Conservation (phyloP, 495 filamentous ascomycete species). For the Podospora tetraspora region DNA sequence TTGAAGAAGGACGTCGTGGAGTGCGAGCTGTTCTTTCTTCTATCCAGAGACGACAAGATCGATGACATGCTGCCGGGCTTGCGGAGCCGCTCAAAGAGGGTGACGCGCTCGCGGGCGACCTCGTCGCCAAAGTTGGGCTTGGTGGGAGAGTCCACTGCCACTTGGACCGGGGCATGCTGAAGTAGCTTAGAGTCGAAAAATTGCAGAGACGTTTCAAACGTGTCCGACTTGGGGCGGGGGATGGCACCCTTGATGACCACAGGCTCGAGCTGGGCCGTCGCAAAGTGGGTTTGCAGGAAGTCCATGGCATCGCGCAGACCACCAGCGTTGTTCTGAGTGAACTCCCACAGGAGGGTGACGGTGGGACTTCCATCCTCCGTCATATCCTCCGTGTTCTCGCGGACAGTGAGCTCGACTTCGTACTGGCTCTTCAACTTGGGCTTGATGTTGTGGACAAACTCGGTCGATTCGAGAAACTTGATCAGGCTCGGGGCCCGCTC, state of each 20-base stretch:
- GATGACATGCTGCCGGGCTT: slow-evolving; percentile 92
- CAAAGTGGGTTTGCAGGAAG: slow-evolving; percentile 77
- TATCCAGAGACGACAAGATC: slow-evolving; percentile 84
- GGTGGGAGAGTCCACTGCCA: slow-evolving; percentile 80
- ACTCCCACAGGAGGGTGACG: slow-evolving; percentile 54
- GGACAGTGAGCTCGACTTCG: slow-evolving; percentile 75
- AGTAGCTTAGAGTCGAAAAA: slow-evolving; percentile 96
- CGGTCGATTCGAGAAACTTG: slow-evolving; percentile 68
- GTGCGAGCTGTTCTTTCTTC: slow-evolving; percentile 84
- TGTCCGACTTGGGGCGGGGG: slow-evolving; percentile 94
- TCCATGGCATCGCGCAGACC: slow-evolving; percentile 94
- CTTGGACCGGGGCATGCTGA: slow-evolving; percentile 76
- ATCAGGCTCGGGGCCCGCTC: slow-evolving; percentile 66
- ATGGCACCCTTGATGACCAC: slow-evolving; percentile 87
- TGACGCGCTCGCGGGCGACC: slow-evolving; percentile 65
- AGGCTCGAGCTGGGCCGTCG: slow-evolving; percentile 76
- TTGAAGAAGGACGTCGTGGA: slow-evolving; percentile 80
- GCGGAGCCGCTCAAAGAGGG: slow-evolving; percentile 75
- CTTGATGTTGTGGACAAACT: slow-evolving; percentile 71
- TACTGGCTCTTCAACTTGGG: slow-evolving; percentile 86
- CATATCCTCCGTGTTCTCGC: slow-evolving; percentile 49
- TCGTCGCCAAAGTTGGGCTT: slow-evolving; percentile 72
- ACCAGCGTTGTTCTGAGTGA: slow-evolving; percentile 95
- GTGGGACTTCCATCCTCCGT: slow-evolving; percentile 50
- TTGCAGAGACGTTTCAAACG: slow-evolving; percentile 91